Base-by-base conservation (phyloP, 768 basidiomycete genomes). In the Asterophora lycoperdoides region DNA sequence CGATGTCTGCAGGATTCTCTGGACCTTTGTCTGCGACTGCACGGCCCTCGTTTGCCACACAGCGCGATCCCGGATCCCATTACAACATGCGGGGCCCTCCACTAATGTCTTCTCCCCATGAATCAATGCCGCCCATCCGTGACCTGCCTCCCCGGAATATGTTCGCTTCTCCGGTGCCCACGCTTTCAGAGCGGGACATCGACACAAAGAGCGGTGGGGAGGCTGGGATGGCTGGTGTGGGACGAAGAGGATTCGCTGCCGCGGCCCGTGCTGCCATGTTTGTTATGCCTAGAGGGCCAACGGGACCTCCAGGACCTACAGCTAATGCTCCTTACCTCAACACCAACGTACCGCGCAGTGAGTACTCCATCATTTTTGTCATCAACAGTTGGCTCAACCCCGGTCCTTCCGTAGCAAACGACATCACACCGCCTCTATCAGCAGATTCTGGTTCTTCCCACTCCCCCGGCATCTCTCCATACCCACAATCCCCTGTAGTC, bases 161-260 rank as follows among this genome's bases (percentile, higher is more conserved):
- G 33, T 56, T 41, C 44, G 55, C 37, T 37, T 46, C 28, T 38
- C 64, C 49, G 53, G 41, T 38, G 28, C 50, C 32, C 61, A 65
- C 53, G 1, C 46, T 52, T 5, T 38, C 54, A n/a, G 61, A 60
- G 26, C 64, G 61, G 6, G 74, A 78, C 29, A 72, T 83, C 8
- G 79, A 87, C 59, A 89, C 87, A n/a, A 81, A 84, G 61, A 74
- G 60, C 2, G 87, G 88, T 3, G 88, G 88, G 6, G 81, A 74
- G 45, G 88, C 87, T 8, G 87, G 88, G 1, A 93, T 94, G 92
- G 92, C 92, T 0, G 92, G 92, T 8, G 90, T 94, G 6, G 92
- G 92, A 7, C 72, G 92, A 51, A 71, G 91, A 56, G 92, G 89
- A 0, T 93, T 93, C 51, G 83, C 83, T 0, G 87, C 90, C 14